These are phyloP conservation scores for Pluteus cervinus DNA, from an alignment of 768 basidiomycete genomes.

Conservation along the genomic window DNA sequence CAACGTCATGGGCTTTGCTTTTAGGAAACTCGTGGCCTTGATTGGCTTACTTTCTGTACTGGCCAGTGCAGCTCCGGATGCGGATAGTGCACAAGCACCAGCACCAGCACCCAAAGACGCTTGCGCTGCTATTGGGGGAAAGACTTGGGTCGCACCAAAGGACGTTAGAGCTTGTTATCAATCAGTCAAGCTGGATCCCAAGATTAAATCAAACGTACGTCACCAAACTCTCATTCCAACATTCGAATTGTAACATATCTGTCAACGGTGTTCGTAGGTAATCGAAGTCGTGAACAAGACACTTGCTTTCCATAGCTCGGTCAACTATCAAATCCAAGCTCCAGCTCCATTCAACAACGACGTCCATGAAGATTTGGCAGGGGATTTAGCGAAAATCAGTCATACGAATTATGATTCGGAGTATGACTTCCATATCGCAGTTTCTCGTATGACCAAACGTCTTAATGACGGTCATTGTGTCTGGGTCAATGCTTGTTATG, in stretches of 20 bases:
- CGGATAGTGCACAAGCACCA: no score
- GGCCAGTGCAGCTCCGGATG: no score
- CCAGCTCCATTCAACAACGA: constrained; percentile 46
- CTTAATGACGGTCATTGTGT: constrained; percentile 56
- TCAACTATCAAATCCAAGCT: constrained; percentile 53
- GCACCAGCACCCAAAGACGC: no score
- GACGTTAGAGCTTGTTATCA: constrained; percentile 47
- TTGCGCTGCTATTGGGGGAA: constrained; percentile 45
- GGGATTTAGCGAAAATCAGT: constrained; percentile 43
- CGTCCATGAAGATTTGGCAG: constrained; percentile 50
- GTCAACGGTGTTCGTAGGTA: no score
- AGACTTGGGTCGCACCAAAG: constrained; percentile 48
- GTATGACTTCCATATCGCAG: constrained; percentile 49
- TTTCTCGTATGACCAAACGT: constrained; percentile 46
- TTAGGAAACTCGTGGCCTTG: no score
- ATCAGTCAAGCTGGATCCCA: constrained; percentile 40
- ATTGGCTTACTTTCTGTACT: no score
- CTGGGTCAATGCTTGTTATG: constrained; percentile 50
- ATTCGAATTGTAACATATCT: no score
- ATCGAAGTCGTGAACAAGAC: constrained; percentile 54
- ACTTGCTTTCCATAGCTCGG: constrained; percentile 54
- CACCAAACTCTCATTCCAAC: no score
- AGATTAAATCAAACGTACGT: constrained; percentile 46
- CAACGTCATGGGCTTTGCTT: no score
- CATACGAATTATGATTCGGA: constrained; percentile 39